phyloP scores from a whole-genome alignment of 2,329 filamentous ascomycete genomes.

The Emmonsia crescens region DNA sequence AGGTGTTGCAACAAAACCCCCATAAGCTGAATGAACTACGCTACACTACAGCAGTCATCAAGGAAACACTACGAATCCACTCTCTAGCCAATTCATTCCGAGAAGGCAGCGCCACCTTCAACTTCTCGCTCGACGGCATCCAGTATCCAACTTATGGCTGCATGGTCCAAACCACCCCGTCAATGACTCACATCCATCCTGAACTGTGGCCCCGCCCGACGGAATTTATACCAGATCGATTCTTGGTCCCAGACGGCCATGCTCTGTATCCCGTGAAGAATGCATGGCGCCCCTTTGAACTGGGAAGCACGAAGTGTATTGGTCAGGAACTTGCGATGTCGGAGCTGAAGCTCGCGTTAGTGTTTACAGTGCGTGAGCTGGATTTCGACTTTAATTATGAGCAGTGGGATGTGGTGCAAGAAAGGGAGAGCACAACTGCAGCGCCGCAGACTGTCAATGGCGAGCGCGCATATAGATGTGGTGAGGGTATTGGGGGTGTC shows the following conservation, averaged over 20 bases:
- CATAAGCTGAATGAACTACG: conserved; percentile 41
- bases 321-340: conserved; percentile 46
- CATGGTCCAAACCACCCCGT: background rate
- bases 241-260: conserved; percentile 22
- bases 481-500: background rate
- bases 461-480: background rate
- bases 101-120: background rate
- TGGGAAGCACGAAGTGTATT: conserved; percentile 46
- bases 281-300: conserved; percentile 47
- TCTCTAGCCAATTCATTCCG: conserved; percentile 25
- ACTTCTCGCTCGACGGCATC: background rate
- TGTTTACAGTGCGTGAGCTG: conserved; percentile 40
- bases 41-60: conserved; percentile 45
- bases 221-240: conserved; percentile 43
- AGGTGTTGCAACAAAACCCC: conserved; percentile 32
- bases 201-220: conserved; percentile 15
- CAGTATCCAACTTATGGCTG: background rate
- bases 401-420: background rate
- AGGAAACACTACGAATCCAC: conserved; percentile 45
- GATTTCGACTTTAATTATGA: conserved; percentile 35
- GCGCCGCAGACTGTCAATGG: background rate
- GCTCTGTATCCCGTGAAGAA: conserved; percentile 31
- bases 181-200: background rate
- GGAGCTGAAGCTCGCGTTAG: conserved; percentile 42
- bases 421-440: background rate